phyloP scores from a whole-genome alignment of 805 yeast genomes.

The Starmerella sp. region DNA sequence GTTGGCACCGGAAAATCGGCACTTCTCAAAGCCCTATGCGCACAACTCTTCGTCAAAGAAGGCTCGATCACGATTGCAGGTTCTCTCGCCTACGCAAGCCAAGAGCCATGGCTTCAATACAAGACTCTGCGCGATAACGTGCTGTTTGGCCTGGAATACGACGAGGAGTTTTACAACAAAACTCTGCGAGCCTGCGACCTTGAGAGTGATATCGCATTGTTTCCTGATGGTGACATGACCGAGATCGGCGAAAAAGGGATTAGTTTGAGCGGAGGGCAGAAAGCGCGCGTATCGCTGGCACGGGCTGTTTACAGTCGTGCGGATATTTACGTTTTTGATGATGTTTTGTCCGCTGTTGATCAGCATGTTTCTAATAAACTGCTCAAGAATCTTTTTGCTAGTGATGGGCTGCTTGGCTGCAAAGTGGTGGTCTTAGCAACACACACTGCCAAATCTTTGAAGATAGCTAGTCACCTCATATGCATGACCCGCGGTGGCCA shows the following conservation, averaged over 20 bases:
- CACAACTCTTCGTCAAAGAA: constrained; percentile 58
- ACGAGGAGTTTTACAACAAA: constrained; percentile 56
- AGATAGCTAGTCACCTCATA: constrained; percentile 1
- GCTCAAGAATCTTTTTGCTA: constrained; percentile 64
- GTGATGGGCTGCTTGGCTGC: constrained; percentile 58
- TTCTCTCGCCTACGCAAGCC: constrained; percentile 69
- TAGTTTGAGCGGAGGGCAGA: constrained; percentile 91
- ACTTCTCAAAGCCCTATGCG: constrained; percentile 62
- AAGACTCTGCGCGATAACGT: constrained; percentile 70
- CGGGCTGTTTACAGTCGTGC: constrained; percentile 92
- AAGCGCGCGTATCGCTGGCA: constrained; percentile 82
- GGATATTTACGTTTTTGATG: constrained; percentile 76
- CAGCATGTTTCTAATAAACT: constrained; percentile 75
- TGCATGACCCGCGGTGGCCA: constrained; percentile 3
- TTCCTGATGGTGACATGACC: constrained; percentile 78
- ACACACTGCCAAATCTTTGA: constrained; percentile 68
- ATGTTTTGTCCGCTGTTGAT: constrained; percentile 89
- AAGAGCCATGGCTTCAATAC: constrained; percentile 89
- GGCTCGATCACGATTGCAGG: constrained; percentile 64
- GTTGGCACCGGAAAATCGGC: constrained; percentile 91
- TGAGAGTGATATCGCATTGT: constrained; percentile 53
- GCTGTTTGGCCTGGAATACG: constrained; percentile 70
- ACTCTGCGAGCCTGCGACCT: constrained; percentile 62
- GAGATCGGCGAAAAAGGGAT: constrained; percentile 94
- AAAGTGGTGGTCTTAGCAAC: constrained; percentile 75